Base-by-base conservation (phyloP, 768 basidiomycete genomes). In the Auricularia sp. region DNA sequence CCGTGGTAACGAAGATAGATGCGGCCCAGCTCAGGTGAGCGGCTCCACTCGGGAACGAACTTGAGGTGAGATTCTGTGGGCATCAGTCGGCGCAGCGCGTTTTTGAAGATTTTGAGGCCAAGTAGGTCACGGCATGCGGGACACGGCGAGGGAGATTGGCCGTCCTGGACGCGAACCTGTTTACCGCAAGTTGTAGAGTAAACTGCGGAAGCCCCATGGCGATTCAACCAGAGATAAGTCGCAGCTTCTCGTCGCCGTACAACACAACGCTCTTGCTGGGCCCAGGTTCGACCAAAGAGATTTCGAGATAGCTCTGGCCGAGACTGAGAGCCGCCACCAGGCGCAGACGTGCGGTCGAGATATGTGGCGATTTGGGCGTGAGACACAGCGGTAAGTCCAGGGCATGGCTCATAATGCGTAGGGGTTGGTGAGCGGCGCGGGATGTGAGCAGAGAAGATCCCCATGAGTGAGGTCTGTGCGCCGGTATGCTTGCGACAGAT, bases 261-360 rank as follows among this genome's bases (percentile, higher is more conserved):
- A 18, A 51, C 47, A 18, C 47, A 16, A 18, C 47, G 47, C 47
- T 51, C 11, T 21, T 51, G 47, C 47, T 51, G 47, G 21, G 47
- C 8, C 47, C 47, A 51, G 4, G 47, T 51, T 5, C 47, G 47
- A 6, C 21, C 47, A 21, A 51, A 51, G 14, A 51, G 21, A 21
- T 51, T 16, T 5, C 47, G 47, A 51, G 47, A 8, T 5, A 51
- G 47, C 5, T 11, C 47, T 21, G 47, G 47, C 5, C 47, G 47
- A 21, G 69, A 70, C 18, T 63, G 37, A 5, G 65, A 10, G 0
- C 71, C 71, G 1, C 71, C 71, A 3, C 69, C 69, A 29, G 39
- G 24, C 8, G 68, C 65, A 14, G 54, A 59, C 4, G 71, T 64
- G 0, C 68, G 67, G 11, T n/a, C 16, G 2, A 71, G 65, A 58